Percentiles rank a stretch among this genome's conserved stretches.
Evolutionary conservation across 768 basidiomycete genomes (phyloP).

Genomic region (Hysterangium stoloniferum): DNA sequence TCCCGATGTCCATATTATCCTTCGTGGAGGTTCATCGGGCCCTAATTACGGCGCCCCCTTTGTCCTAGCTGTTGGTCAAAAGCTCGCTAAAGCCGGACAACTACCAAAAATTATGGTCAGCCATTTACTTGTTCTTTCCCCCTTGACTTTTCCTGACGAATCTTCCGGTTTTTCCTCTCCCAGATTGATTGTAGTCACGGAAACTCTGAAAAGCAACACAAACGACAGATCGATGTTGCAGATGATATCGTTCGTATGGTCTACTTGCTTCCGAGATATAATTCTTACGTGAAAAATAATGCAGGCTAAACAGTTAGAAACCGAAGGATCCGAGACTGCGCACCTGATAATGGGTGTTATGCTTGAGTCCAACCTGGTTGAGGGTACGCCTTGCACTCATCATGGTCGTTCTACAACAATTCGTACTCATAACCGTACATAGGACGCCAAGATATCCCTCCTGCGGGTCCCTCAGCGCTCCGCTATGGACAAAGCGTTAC

Average conservation of each 20-base stretch:
- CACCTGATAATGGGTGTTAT: constrained; percentile 83
- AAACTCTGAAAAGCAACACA: constrained; percentile 88
- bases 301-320: constrained; percentile 67
- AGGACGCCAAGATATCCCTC: constrained; percentile 79
- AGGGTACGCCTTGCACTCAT: constrained; percentile 22
- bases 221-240: constrained; percentile 81
- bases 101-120: constrained; percentile 80
- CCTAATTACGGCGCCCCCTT: constrained; percentile 82
- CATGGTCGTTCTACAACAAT: no score
- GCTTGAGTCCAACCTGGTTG: constrained; percentile 88
- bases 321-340: constrained; percentile 50
- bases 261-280: constrained; percentile 7
- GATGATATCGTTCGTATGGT: constrained; percentile 68
- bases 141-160: background rate
- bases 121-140: constrained; percentile 11
- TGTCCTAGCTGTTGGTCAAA: constrained; percentile 67
- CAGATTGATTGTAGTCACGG: constrained; percentile 97
- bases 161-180: background rate
- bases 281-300: constrained; percentile 3
- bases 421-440: background rate
- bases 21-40: constrained; percentile 83
- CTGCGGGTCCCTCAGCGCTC: constrained; percentile 60
- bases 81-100: constrained; percentile 73
- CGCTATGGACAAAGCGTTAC: constrained; percentile 85
- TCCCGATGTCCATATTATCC: constrained; percentile 87